Evolutionary conservation across 1,139 yeast species (phyloP).

Genomic region (Geotrichum histeridarum): DNA sequence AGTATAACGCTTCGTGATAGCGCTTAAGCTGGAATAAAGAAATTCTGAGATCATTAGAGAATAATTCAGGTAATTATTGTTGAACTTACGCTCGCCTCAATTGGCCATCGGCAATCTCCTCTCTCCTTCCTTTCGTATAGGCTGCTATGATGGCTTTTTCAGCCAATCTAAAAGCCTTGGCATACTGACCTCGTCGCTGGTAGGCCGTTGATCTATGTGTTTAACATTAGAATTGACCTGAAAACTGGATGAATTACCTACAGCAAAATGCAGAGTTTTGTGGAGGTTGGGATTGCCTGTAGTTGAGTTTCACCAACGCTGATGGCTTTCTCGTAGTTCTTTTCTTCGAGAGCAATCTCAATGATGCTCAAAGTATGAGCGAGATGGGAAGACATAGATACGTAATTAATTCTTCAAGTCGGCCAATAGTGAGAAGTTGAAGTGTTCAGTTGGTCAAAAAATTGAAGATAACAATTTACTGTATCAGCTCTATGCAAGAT

Average conservation of each 20-base stretch:
- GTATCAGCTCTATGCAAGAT: no score
- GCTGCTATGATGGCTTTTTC: slow-evolving; percentile 55
- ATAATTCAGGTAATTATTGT: not conserved
- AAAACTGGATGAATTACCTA: slow-evolving; percentile 8
- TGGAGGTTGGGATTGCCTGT: slow-evolving; percentile 43
- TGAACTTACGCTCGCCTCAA: slow-evolving; percentile 48
- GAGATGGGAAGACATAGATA: not conserved
- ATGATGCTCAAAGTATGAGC: not conserved
- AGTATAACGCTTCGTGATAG: slow-evolving; percentile 14
- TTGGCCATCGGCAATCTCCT: slow-evolving; percentile 54
- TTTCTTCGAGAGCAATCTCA: slow-evolving; percentile 37
- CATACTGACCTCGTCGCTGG: slow-evolving; percentile 49
- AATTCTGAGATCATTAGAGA: slow-evolving; percentile 4
- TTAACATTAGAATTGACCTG: slow-evolving; percentile 4
- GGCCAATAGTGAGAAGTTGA: no score
- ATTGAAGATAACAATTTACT: no score
- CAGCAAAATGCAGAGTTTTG: slow-evolving; percentile 31
- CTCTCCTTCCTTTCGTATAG: slow-evolving; percentile 46
- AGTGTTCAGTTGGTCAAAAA: no score
- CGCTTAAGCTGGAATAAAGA: slow-evolving; percentile 11
- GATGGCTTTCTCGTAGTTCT: slow-evolving; percentile 40
- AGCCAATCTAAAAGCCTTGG: slow-evolving; percentile 50
- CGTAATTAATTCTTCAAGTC: no score
- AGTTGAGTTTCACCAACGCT: slow-evolving; percentile 36
- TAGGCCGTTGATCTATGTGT: slow-evolving; percentile 48